Evolutionary conservation across 164 flowering plant species (phyloP).

Genomic region (Buxus sempervirens): DNA sequence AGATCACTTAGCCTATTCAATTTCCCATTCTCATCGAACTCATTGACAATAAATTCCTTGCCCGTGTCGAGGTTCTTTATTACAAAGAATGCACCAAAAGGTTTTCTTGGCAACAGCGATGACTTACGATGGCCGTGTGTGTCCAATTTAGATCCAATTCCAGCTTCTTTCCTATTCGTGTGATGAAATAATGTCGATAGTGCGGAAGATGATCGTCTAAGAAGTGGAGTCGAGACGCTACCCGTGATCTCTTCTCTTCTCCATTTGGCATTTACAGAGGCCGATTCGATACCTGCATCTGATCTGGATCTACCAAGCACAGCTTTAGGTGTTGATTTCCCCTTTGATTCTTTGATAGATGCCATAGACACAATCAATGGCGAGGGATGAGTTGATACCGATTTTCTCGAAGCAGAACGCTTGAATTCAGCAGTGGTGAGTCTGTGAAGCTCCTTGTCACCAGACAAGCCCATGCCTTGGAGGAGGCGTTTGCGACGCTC

Average conservation of each 20-base stretch:
- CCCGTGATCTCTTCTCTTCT: constrained; percentile 52
- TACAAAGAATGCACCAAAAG: constrained; percentile 44
- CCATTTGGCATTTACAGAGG: constrained; percentile 23
- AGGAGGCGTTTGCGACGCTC: constrained; percentile 73
- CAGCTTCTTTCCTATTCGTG: constrained; percentile 15
- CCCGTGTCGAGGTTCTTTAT: constrained; percentile 90
- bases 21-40: constrained; percentile 59
- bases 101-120: constrained; percentile 9
- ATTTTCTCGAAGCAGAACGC: constrained; percentile 19
- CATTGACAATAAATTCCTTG: constrained; percentile 78
- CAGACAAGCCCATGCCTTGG: constrained; percentile 67
- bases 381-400: neutral
- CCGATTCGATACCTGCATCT: constrained; percentile 43
- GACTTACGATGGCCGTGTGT: neutral
- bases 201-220: constrained; percentile 49
- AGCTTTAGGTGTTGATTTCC: constrained; percentile 13
- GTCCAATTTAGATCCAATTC: neutral
- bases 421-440: constrained; percentile 25
- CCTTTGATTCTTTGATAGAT: constrained; percentile 7
- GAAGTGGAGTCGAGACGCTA: constrained; percentile 36
- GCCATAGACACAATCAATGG: neutral
- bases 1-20: constrained; percentile 73
- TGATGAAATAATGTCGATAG: constrained; percentile 22
- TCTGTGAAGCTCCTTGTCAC: constrained; percentile 35
- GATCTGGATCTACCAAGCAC: constrained; percentile 59